A percentile compares a stretch with the other conserved stretches of the same genome.
phyloP scores from a whole-genome alignment of 805 yeast species.

The Saccharomycopsis sp. region DNA sequence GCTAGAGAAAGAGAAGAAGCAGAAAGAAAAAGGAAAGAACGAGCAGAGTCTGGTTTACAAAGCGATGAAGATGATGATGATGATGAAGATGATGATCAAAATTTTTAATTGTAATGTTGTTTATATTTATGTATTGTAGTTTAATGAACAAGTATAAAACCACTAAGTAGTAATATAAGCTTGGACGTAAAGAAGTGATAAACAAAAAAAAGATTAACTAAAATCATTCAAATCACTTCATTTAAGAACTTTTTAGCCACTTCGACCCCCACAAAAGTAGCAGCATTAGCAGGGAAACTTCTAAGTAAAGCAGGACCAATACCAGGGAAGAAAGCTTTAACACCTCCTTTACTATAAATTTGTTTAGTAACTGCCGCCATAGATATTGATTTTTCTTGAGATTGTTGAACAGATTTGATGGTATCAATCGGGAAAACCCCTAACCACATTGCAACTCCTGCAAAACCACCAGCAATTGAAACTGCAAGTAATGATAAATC shows the following conservation, averaged over 20 bases:
- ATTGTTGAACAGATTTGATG: conserved; percentile 74
- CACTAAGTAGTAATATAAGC: background rate
- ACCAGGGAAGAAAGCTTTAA: conserved; percentile 94
- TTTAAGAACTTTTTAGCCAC: conserved; percentile 36
- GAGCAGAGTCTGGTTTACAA: background rate
- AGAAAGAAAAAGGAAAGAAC: background rate
- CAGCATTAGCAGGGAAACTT: conserved; percentile 99
- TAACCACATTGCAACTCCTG: conserved; percentile 96
- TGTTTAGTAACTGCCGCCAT: conserved; percentile 55
- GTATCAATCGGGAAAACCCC: conserved; percentile 95
- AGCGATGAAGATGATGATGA: background rate
- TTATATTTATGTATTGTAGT: too few species aligned
- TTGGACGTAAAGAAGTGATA: background rate
- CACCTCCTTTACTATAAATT: conserved; percentile 68
- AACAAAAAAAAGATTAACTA: background rate
- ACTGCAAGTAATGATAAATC: conserved; percentile 63
- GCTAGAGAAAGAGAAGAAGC: background rate
- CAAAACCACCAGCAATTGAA: conserved; percentile 86
- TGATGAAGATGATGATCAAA: too few species aligned
- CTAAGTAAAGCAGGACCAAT: conserved; percentile 90
- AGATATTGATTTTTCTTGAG: conserved; percentile 42
- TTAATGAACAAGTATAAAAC: too few species aligned
- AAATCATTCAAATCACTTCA: conserved; percentile 10
- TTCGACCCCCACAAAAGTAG: conserved; percentile 94
- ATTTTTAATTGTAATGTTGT: too few species aligned